Evolutionary conservation across 1,139 yeast species (phyloP).

Genomic region (Sugiyamaella japonica): DNA sequence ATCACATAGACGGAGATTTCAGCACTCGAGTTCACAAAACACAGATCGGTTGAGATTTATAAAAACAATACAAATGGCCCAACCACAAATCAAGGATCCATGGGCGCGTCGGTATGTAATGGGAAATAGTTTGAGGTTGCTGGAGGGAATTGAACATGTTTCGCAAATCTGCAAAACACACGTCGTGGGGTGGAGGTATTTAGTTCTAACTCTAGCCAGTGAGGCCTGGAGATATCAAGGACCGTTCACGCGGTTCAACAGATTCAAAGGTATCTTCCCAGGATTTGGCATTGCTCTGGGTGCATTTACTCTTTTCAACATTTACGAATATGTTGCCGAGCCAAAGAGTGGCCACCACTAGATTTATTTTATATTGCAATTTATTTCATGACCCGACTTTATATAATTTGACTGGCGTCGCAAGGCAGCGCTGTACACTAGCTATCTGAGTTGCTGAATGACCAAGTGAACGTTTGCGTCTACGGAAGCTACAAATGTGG

Average conservation of each 20-base stretch:
- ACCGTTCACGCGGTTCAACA: slow-evolving; percentile 67
- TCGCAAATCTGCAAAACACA: too few relatives aligned
- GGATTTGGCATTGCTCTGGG: slow-evolving; percentile 81
- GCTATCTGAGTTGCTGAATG: too few relatives aligned
- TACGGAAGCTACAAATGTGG: too few relatives aligned
- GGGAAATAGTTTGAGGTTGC: neutral
- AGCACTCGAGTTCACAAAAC: neutral
- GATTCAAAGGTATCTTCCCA: slow-evolving; percentile 76
- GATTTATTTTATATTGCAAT: slow-evolving; percentile 6
- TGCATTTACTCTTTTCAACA: slow-evolving; percentile 66
- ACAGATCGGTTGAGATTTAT: neutral
- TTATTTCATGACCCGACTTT: slow-evolving; percentile 4
- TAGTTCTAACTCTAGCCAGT: slow-evolving; percentile 42
- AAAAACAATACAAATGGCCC: slow-evolving; percentile 13
- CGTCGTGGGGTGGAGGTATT: too few relatives aligned
- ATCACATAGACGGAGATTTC: slow-evolving; percentile 7
- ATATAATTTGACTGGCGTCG: neutral
- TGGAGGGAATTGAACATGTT: too few relatives aligned
- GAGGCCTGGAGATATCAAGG: slow-evolving; percentile 94
- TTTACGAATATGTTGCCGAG: slow-evolving; percentile 50
- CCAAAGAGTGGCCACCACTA: slow-evolving; percentile 22
- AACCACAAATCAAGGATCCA: slow-evolving; percentile 44
- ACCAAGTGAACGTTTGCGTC: too few relatives aligned
- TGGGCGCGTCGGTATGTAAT: slow-evolving; percentile 50
- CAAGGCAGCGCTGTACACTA: too few relatives aligned